Base-by-base conservation (phyloP, 495 filamentous ascomycete species). In the Neurospora sp. region DNA sequence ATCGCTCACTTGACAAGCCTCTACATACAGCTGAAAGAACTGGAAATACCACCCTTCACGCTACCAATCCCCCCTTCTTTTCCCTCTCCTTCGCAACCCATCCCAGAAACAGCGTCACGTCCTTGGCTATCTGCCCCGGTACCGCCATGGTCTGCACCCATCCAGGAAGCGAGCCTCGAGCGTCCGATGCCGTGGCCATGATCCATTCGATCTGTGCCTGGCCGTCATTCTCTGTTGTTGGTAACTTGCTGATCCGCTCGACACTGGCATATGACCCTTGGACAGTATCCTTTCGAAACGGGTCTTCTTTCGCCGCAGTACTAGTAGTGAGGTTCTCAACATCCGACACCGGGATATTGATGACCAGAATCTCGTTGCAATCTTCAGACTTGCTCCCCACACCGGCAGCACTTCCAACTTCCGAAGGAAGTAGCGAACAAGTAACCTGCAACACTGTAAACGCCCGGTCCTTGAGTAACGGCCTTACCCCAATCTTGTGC, bases 181-280 rank as follows among this genome's bases (percentile, higher is more conserved):
- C 90, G 77, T 93, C 87, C 61, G 89, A 90, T n/a, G 88, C 87
- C 61, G 90, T 92, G 4, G 87, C 87, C 87, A 92, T 91, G 7
- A 88, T 84, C 90, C 90, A 94, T 73, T 88, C 83, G 40, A 91
- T 83, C 40, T 83, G 77, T 27, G 75, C 80, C 7, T 70, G 27
- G 3, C 71, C 71, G 0, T 70, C 69, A 8, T 68, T 61, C 4
- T 40, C 69, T 38, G 48, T 39, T 70, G 31, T 69, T 1, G 65
- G 75, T 3, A 81, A 45, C 41, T 80, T 83, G 68, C 82, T 75
- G 1, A 91, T 83, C 40, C 85, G 81, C 82, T 94, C 91, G 3
- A 93, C 83, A 72, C 87, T 88, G 3, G 84, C 85, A 73, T 93
- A 91, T 4, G 80, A 80, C 42, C 82, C 88, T 69, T 87, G 81